Base-by-base conservation (phyloP, 1,284 basidiomycete species). In the Trametes sp. region DNA sequence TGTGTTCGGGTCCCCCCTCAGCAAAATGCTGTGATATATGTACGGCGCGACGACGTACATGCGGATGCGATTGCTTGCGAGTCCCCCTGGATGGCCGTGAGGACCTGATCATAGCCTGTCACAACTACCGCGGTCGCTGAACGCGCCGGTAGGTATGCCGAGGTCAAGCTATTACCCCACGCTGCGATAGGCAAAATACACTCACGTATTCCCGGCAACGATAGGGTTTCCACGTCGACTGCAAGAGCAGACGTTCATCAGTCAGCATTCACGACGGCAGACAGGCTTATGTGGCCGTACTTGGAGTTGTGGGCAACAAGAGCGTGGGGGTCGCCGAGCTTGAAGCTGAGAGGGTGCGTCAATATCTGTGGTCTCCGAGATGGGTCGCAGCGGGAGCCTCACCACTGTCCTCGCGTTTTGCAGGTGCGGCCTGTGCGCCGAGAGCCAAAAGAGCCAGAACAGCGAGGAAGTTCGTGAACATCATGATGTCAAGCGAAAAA, bases 31-130 rank as follows among this genome's bases (percentile, higher is more conserved):
- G 4, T 52, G 8, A 13, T 9, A 8, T 13, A 4, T 41, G 19
- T 10, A 36, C 19, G n/a, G 5, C 13, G 24, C 23, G 13, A 1
- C 2, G 11, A 48, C 59, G 29, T 36, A 64, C 63, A 26, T 26
- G 48, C 59, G 2, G 60, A 53, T 16, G 28, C 54, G 7, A 62
- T 24, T 13, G 53, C 29, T 11, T 56, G 33, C 19, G 59, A 51
- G 49, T 55, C 57, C 29, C 57, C 59, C 54, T 59, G 59, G 6
- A 65, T 29, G 49, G 54, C 52, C 28, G 59, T 49, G 23, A 65
- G 31, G 1, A 41, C 46, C 16, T 51, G 44, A 35, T 65, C 53
- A 14, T 53, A 49, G 24, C 57, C 54, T n/a, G 36, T 19, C 13
- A 54, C n/a, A 7, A 23, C 21, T 2, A n/a, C 54, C n/a, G 31